Evolutionary conservation across 768 basidiomycete genomes (phyloP), one percentile per base, ranked within the genome.

Genomic region (Cystobasidium ongulense): DNA sequence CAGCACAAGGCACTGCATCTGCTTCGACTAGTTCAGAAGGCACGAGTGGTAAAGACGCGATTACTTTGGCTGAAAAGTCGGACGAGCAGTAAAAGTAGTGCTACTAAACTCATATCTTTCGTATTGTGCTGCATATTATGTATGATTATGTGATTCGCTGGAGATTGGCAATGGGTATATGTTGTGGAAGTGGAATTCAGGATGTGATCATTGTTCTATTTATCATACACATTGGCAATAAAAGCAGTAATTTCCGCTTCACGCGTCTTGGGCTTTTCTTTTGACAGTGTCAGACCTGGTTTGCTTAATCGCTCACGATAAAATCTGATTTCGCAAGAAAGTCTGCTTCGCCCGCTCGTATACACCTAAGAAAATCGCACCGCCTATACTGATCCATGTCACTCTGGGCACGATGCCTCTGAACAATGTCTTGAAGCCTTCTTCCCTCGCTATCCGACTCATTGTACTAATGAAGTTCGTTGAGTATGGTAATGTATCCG

Each of bases 291-390:
- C n/a, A n/a, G n/a, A n/a, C n/a, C n/a, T n/a, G n/a, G n/a, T n/a
- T n/a, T n/a, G 62, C 17, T 7, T 66, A 10, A 13, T 52, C 31
- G 10, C 13, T 52, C 53, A 71, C 29, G 54, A 23, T 8, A 71
- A 31, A 8, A 71, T 5, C 13, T 52, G 23, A 23, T 59, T 54
- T 21, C 33, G 50, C 29, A 71, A 5, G 43, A 71, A 43, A 1
- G 54, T 59, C 53, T 71, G 50, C 53, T 71, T 71, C 68, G 54
- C 68, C 17, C 68, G 50, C 68, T 71, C 68, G 53, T 71, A 71
- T 3, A 92, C 88, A n/a, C 96, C 96, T 29, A 99, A 84, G 81
- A 99, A 99, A 0, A 98, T 92, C 0, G 94, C 93, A 1, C 96
- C 96, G 1, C 96, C 96, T 1, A 91, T 88, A 1, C 92, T 92